Percentiles rank a stretch among this genome's conserved stretches.
phyloP scores from a whole-genome alignment of 805 yeast species.

The Pichia membranifaciens region DNA sequence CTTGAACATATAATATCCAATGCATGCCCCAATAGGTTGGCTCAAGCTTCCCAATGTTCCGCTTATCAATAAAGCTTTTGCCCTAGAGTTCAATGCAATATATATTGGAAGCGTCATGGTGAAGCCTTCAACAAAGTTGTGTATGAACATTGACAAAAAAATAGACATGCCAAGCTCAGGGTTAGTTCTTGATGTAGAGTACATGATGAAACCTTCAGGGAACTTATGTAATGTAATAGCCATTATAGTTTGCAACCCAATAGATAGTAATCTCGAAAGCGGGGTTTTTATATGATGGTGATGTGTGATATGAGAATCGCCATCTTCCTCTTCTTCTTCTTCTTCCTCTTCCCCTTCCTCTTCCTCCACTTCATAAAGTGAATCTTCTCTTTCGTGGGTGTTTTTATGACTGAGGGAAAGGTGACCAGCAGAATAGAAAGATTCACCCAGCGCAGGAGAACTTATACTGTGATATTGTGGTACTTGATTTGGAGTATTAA shows the following conservation, averaged over 20 bases:
- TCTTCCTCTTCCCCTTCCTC: background rate
- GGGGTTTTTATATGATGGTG: constrained; percentile 81
- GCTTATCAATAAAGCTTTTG: constrained; percentile 58
- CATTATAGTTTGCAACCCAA: constrained; percentile 84
- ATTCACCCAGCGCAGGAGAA: too few species aligned
- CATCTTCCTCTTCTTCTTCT: background rate
- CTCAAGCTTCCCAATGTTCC: constrained; percentile 74
- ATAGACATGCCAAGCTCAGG: constrained; percentile 70
- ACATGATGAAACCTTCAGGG: constrained; percentile 93
- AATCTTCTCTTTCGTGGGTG: background rate
- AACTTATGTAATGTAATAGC: constrained; percentile 86
- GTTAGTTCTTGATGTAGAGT: constrained; percentile 65
- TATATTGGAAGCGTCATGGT: constrained; percentile 88
- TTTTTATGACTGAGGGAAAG: background rate
- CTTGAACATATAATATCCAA: constrained; percentile 51
- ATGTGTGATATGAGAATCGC: constrained; percentile 20
- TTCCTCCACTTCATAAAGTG: background rate
- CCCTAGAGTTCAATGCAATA: constrained; percentile 59
- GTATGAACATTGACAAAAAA: constrained; percentile 78
- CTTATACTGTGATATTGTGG: too few species aligned
- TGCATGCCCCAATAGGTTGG: constrained; percentile 83
- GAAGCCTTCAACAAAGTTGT: constrained; percentile 91
- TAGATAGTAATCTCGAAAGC: constrained; percentile 68
- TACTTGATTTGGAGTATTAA: too few species aligned
- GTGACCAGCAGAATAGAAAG: background rate